These are phyloP conservation scores for Stygiomarasmius scandens DNA, from an alignment of 1,284 basidiomycete species.

Conservation along the genomic window DNA sequence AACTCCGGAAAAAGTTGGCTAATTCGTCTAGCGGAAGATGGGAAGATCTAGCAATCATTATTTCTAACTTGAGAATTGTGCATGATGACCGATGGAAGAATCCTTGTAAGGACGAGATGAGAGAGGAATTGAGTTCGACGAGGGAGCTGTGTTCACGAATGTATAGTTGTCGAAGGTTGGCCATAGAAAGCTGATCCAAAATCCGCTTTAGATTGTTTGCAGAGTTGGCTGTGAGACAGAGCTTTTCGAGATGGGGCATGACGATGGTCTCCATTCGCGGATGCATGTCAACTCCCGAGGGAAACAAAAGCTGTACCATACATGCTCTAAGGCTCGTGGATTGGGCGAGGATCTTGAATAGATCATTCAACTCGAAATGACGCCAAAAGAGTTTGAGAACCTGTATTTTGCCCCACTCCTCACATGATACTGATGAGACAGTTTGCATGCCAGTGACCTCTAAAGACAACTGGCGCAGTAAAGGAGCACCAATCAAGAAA, in stretches of 20 bases:
- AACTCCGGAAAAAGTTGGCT: not conserved
- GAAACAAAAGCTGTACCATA: not conserved
- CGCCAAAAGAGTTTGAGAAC: constrained; percentile 2
- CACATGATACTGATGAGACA: not conserved
- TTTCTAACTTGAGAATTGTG: not conserved
- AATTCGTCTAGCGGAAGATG: not conserved
- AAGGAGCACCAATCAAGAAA: constrained; percentile 3
- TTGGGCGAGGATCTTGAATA: constrained; percentile 1
- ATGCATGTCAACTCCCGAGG: not conserved
- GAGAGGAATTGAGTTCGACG: not conserved
- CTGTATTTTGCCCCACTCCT: not conserved
- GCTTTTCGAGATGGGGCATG: constrained; percentile 4
- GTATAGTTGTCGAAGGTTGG: constrained; percentile 4
- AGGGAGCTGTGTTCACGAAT: constrained; percentile 1
- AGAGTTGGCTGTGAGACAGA: constrained; percentile 1
- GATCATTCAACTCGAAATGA: not conserved
- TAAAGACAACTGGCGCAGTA: not conserved
- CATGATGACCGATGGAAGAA: constrained; percentile 2
- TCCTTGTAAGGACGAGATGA: constrained; percentile 1
- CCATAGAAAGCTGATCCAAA: constrained; percentile 1
- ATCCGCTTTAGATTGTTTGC: not conserved
- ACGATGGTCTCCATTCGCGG: not conserved
- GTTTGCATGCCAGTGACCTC: not conserved
- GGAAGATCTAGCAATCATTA: not conserved
- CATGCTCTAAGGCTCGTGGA: not conserved